Base-by-base conservation (phyloP, 1,284 basidiomycete species). In the Phellinidium pouzarii region DNA sequence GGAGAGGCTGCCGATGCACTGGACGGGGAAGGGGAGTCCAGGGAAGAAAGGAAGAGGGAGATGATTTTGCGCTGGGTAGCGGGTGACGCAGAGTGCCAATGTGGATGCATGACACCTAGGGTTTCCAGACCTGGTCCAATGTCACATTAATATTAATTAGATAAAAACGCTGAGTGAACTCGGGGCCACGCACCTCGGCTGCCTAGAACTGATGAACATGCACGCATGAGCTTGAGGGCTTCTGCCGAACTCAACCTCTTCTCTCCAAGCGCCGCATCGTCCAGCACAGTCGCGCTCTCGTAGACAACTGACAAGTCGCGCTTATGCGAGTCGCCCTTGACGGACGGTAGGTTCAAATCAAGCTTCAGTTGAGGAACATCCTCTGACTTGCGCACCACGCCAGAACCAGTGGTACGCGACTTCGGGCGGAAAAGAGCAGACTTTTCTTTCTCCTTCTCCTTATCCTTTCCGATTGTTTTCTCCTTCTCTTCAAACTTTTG, bases 51-150 rank as follows among this genome's bases (percentile, higher is more conserved):
- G 66, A 82, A 88, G 55, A 82, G 73, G 20, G 84, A 84, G 50
- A 87, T 79, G 31, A 89, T 78, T 60, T 70, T 78, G 60, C 77
- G 78, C 64, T 89, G 87, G 27, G 75, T 66, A 8, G 79, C 76
- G 7, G 78, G 77, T 14, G 83, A 86, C 14, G 86, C 73, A 41
- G 85, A 83, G 62, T 85, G 73, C 85, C 84, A 89, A 63, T 88
- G 82, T 3, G 87, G 84, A 60, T 84, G 82, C 84, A 89, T 88
- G 38, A 89, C 73, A 26, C 86, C 86, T 46, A 86, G 79, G 2
- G 81, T 80, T 64, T 87, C 84, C 47, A 87, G 70, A 25, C 85
- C 85, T 88, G 57, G 2, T 37, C 51, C 17, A 50, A 41, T 3
- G 44, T 37, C 41, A 54, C n/a, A n/a, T 53, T 19, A 37, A 41